A percentile compares a stretch with the other conserved stretches of the same genome.
These are phyloP conservation scores for Penicillium goetzii DNA, from an alignment of 495 filamentous ascomycete genomes.

Conservation along the genomic window DNA sequence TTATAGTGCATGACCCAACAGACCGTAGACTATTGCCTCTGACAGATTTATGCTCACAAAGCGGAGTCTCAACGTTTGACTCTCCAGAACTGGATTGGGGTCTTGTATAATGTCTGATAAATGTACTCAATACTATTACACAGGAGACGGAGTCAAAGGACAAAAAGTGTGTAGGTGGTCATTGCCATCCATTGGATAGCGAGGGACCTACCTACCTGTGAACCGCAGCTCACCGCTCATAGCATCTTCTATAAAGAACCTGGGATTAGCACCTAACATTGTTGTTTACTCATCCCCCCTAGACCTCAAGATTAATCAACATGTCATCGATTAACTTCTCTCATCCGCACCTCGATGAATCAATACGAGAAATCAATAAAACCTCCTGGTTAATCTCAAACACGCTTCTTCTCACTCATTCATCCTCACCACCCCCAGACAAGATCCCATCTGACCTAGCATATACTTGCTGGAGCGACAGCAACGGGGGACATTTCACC, in stretches of 20 bases:
- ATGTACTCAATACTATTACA: no score
- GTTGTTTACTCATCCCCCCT: conserved; percentile 10
- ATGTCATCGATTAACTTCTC: conserved; percentile 12
- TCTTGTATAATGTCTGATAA: no score
- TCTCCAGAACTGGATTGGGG: no score
- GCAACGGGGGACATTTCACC: conserved; percentile 20
- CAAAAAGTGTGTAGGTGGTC: no score
- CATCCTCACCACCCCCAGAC: conserved; percentile 14
- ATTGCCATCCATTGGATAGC: no score
- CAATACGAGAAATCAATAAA: conserved; percentile 19
- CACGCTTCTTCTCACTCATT: conserved; percentile 20
- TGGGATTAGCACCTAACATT: background rate
- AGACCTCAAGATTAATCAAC: conserved; percentile 14
- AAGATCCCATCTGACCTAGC: conserved; percentile 14
- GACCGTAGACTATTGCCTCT: background rate
- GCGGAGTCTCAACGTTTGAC: no score
- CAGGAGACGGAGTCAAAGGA: no score
- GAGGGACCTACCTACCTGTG: no score
- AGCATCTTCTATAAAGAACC: background rate
- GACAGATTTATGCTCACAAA: no score
- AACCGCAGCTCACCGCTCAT: no score
- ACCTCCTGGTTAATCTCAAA: conserved; percentile 23
- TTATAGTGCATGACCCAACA: background rate
- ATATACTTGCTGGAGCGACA: conserved; percentile 17
- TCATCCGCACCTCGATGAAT: conserved; percentile 23